A percentile compares a stretch with the other conserved stretches of the same genome.
Evolutionary conservation across 192 early-diverging fungal species (phyloP).

Genomic region (Podila minutissima): DNA sequence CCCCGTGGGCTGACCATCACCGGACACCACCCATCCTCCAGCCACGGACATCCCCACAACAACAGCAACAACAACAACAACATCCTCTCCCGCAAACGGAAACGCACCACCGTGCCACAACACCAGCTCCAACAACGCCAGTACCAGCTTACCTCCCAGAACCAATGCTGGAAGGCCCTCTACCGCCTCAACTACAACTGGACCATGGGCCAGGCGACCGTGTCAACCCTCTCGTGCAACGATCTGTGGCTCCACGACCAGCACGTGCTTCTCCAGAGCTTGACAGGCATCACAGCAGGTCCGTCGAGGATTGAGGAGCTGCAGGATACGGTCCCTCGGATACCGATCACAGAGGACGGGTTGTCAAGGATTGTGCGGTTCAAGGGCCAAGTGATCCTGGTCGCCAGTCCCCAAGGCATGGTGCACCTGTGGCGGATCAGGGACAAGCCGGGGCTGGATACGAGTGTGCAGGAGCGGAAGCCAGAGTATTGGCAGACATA

Average conservation of each 20-base stretch:
- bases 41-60: neutral
- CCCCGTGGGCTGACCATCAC: conserved; percentile 19
- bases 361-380: conserved; percentile 19
- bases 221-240: conserved; percentile 15
- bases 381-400: conserved; percentile 21
- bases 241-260: conserved; percentile 16
- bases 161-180: conserved; percentile 43
- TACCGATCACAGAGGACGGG: neutral
- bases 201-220: conserved; percentile 35
- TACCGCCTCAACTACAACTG: conserved; percentile 45
- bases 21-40: neutral
- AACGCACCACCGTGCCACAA: neutral
- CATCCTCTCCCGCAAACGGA: neutral
- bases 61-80: too few relatives aligned
- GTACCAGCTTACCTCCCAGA: neutral
- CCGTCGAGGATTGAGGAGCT: neutral
- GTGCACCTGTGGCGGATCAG: conserved; percentile 41
- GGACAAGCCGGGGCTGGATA: neutral
- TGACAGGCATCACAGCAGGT: neutral
- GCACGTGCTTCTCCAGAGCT: neutral
- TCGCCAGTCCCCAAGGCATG: conserved; percentile 14
- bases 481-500: conserved; percentile 43
- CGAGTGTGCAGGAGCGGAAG: neutral
- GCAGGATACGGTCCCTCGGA: neutral
- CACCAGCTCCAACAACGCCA: neutral